A percentile compares a stretch with the other conserved stretches of the same genome.
Conservation (phyloP, 202 grass and related monocot species). For the Setaria viridis region DNA sequence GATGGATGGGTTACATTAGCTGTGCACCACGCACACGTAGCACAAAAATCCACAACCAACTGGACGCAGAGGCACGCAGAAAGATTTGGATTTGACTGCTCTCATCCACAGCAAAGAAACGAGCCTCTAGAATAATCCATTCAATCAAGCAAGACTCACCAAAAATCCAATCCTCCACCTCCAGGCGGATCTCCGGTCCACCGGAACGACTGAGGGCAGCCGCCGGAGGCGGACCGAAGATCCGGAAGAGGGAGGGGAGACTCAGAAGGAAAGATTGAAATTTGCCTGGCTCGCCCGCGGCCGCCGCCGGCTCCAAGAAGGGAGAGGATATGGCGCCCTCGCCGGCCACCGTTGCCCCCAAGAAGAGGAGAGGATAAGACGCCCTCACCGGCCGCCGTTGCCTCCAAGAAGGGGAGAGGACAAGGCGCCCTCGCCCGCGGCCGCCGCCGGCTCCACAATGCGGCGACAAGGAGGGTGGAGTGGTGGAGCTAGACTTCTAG, state of each 20-base stretch:
- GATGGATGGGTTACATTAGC: not conserved
- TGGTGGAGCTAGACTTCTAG: not conserved
- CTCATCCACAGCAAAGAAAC: not conserved
- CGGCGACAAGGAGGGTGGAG: slow-evolving; percentile 17
- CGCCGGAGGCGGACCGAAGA: not conserved
- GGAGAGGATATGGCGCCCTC: no score
- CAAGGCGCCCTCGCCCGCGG: slow-evolving; percentile 24
- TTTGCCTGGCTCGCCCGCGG: no score
- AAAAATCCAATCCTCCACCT: not conserved
- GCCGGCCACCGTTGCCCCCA: no score
- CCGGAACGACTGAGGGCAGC: not conserved
- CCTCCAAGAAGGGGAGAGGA: slow-evolving; percentile 40
- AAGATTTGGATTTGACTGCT: not conserved
- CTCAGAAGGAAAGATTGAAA: not conserved
- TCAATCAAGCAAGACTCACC: slow-evolving; percentile 6
- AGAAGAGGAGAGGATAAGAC: slow-evolving; percentile 31
- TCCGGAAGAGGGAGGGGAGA: not conserved
- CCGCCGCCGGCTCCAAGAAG: no score
- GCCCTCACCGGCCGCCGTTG: slow-evolving; percentile 34
- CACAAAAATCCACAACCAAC: not conserved
- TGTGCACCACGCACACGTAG: not conserved
- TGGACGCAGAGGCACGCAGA: not conserved
- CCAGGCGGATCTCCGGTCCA: not conserved
- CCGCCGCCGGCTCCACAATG: slow-evolving; percentile 47
- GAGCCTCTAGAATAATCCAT: not conserved